Evolutionary conservation across 2,329 filamentous ascomycete species (phyloP).

Genomic region (Zymoseptoria passerinii): DNA sequence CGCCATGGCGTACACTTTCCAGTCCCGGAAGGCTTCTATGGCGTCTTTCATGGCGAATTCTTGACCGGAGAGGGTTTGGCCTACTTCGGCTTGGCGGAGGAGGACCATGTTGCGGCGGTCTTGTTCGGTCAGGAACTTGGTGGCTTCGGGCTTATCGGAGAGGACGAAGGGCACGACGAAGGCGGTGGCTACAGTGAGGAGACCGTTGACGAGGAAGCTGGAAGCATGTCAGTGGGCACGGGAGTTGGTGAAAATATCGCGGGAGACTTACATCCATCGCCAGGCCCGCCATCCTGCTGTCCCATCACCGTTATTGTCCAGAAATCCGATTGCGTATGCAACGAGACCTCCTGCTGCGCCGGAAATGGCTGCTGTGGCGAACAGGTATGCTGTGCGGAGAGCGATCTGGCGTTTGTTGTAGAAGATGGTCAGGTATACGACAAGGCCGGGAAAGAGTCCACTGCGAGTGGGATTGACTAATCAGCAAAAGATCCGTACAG

Average conservation of each 20-base stretch:
- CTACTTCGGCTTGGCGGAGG: slow-evolving; percentile 42
- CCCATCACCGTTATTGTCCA: slow-evolving; percentile 48
- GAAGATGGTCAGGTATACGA: slow-evolving; percentile 61
- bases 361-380: slow-evolving; percentile 60
- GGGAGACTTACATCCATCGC: slow-evolving; percentile 57
- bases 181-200: slow-evolving; percentile 47
- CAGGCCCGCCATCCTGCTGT: slow-evolving; percentile 55
- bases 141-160: slow-evolving; percentile 56
- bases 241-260: not conserved
- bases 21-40: slow-evolving; percentile 58
- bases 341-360: slow-evolving; percentile 64
- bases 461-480: no score
- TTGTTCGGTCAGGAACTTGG: slow-evolving; percentile 49
- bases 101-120: slow-evolving; percentile 51
- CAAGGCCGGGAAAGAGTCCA: not conserved
- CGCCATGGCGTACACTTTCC: slow-evolving; percentile 66
- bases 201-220: slow-evolving; percentile 39
- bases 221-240: not conserved
- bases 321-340: slow-evolving; percentile 62
- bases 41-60: slow-evolving; percentile 54
- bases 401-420: slow-evolving; percentile 66
- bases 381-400: slow-evolving; percentile 62
- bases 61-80: slow-evolving; percentile 33
- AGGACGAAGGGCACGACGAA: slow-evolving; percentile 48
- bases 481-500: no score